Evolutionary conservation across 495 filamentous ascomycete species (phyloP).

Genomic region (Trichoderma gamsii): DNA sequence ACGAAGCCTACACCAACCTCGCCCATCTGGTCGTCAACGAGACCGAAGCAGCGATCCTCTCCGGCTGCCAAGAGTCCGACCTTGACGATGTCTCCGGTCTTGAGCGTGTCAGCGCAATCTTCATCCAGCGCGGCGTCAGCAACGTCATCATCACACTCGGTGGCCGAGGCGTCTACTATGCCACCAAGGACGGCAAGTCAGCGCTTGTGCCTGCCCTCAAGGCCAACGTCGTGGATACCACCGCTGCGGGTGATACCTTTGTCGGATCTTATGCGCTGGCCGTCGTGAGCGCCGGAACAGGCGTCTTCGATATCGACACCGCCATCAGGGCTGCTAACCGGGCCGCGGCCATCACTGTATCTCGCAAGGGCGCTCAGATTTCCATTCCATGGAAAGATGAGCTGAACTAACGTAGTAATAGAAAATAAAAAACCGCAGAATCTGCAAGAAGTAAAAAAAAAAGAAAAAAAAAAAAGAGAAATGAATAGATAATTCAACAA

Average conservation of each 20-base stretch:
- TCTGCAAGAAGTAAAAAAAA: background rate
- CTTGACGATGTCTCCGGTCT: constrained; percentile 42
- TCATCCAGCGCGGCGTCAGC: constrained; percentile 60
- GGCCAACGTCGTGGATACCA: constrained; percentile 81
- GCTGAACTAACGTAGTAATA: constrained; percentile 32
- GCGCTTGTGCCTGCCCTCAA: constrained; percentile 50
- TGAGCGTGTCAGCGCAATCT: constrained; percentile 45
- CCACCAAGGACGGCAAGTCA: constrained; percentile 33
- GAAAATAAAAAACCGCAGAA: background rate
- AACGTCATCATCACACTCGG: constrained; percentile 83
- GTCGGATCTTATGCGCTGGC: constrained; percentile 79
- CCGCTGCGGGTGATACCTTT: constrained; percentile 91
- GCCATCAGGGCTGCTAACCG: constrained; percentile 63
- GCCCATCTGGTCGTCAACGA: constrained; percentile 85
- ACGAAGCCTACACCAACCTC: constrained; percentile 60
- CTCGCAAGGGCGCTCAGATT: constrained; percentile 72
- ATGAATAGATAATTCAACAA: background rate
- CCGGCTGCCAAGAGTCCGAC: constrained; percentile 34
- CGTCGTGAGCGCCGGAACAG: constrained; percentile 42
- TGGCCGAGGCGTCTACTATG: constrained; percentile 62
- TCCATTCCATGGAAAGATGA: constrained; percentile 88
- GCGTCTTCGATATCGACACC: constrained; percentile 45
- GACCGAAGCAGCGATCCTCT: constrained; percentile 74
- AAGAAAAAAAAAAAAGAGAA: background rate
- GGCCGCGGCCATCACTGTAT: constrained; percentile 71